phyloP scores from a whole-genome alignment of 495 filamentous ascomycete species.

The Daldinia decipiens region DNA sequence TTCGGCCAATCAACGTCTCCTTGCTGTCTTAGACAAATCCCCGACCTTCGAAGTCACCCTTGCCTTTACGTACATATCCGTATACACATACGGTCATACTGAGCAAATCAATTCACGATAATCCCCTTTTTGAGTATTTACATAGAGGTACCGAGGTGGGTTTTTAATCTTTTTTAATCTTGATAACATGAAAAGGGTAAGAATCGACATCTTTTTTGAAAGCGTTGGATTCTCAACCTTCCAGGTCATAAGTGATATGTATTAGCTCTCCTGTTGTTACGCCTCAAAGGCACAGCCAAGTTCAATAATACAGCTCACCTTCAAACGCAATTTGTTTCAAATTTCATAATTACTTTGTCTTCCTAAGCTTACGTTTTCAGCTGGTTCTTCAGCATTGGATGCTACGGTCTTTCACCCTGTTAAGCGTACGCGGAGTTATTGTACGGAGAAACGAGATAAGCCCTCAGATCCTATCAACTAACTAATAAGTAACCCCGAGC shows the following conservation, averaged over 20 bases:
- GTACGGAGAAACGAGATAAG: too few relatives aligned
- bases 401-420: background rate
- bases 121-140: background rate
- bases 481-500: too few relatives aligned
- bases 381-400: background rate
- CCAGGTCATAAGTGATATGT: background rate
- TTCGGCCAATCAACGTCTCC: slow-evolving; percentile 17
- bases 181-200: background rate
- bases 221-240: background rate
- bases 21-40: background rate
- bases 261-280: background rate
- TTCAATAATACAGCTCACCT: background rate
- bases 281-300: background rate
- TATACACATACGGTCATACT: background rate
- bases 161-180: background rate
- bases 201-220: background rate
- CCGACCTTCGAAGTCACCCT: background rate
- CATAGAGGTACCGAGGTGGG: background rate
- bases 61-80: background rate
- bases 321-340: slow-evolving; percentile 30
- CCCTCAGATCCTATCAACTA: too few relatives aligned
- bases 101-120: background rate
- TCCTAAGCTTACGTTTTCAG: background rate
- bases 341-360: background rate
- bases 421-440: background rate